A percentile compares a stretch with the other conserved stretches of the same genome.
Conservation (phyloP, 768 basidiomycete species). For the Exsudoporus frostii region DNA sequence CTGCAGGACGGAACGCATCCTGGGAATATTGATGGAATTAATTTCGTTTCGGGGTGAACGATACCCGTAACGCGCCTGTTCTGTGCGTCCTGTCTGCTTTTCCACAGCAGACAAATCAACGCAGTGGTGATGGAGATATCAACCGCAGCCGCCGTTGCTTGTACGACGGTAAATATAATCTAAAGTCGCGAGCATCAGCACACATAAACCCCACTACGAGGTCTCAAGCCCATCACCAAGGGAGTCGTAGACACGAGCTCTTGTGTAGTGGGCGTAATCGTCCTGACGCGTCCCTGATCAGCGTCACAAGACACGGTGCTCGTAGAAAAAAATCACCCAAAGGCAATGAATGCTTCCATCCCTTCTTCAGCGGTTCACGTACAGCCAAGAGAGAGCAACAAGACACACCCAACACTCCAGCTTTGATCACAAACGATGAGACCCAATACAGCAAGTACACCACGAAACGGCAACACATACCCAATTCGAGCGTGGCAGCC, state of each 20-base stretch:
- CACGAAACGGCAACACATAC: constrained; percentile 1
- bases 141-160: constrained; percentile 6
- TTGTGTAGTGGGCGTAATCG: constrained; percentile 7
- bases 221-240: background rate
- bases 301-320: background rate
- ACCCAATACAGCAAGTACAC: background rate
- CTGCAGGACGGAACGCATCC: constrained; percentile 19
- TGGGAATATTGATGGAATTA: too few relatives aligned
- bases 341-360: constrained; percentile 6
- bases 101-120: constrained; percentile 11
- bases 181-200: background rate
- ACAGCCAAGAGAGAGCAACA: background rate
- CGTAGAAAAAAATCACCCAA: constrained; percentile 8
- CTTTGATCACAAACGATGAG: constrained; percentile 4
- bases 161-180: constrained; percentile 6
- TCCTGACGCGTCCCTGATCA: constrained; percentile 4
- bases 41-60: background rate
- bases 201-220: background rate
- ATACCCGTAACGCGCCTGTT: constrained; percentile 1
- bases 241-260: constrained; percentile 9
- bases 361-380: constrained; percentile 1
- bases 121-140: constrained; percentile 16
- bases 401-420: constrained; percentile 11
- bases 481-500: constrained; percentile 14
- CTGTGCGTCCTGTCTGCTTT: constrained; percentile 15